Evolutionary conservation across 306 rosid species (phyloP).

Genomic region (Begonia masoniana): DNA sequence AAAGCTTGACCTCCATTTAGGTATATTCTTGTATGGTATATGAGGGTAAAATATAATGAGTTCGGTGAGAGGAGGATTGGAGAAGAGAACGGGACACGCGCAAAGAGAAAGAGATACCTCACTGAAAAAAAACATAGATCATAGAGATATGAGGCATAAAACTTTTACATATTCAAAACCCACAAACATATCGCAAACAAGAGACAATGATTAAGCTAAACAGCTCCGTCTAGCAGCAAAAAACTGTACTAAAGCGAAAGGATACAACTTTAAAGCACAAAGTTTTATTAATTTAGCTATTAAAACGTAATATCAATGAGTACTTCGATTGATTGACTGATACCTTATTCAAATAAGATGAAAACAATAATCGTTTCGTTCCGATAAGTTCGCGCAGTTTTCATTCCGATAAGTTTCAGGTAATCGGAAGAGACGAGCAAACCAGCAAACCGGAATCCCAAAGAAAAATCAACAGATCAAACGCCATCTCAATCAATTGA

Average conservation of each 20-base stretch:
- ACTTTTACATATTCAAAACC: no score
- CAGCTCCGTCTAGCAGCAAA: background rate
- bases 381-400: background rate
- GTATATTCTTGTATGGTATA: constrained; percentile 1
- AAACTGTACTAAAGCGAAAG: background rate
- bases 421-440: no score
- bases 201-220: background rate
- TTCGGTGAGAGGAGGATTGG: constrained; percentile 42
- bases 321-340: no score
- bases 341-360: background rate
- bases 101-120: constrained; percentile 46
- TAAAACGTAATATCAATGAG: no score
- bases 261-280: background rate
- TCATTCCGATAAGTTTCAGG: no score
- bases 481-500: background rate
- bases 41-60: constrained; percentile 2
- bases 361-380: constrained; percentile 6
- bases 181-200: background rate
- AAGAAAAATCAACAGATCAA: no score
- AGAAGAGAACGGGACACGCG: constrained; percentile 99
- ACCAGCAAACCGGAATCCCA: no score
- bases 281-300: background rate
- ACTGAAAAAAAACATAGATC: constrained; percentile 27
- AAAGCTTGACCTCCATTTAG: constrained; percentile 88
- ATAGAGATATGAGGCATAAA: no score